Conservation (phyloP, 2,329 filamentous ascomycete species). For the Pseudogymnoascus sp. region DNA sequence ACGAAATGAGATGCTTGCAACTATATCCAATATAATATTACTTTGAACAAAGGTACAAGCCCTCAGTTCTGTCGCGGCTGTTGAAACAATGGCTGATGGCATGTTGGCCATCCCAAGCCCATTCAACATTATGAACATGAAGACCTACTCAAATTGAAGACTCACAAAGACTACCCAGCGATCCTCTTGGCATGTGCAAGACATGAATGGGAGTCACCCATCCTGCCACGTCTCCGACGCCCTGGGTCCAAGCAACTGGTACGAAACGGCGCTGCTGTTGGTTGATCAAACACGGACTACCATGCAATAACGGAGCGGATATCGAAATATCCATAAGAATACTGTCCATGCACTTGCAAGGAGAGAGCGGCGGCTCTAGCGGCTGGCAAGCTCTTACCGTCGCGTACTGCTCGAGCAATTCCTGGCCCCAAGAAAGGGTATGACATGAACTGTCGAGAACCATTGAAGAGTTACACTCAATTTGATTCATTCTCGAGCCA, state of each 20-base stretch:
- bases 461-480: neutral
- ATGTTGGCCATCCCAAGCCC: neutral
- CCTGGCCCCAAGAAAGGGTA: neutral
- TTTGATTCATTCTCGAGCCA: neutral
- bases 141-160: no score
- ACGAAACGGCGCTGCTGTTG: neutral
- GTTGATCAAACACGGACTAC: neutral
- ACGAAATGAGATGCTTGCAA: neutral
- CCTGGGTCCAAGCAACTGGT: neutral
- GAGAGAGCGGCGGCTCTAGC: neutral
- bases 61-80: neutral
- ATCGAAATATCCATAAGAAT: neutral
- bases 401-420: neutral
- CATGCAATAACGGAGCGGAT: neutral
- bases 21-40: neutral
- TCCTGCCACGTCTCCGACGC: neutral
- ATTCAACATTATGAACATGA: no score
- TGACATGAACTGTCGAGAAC: neutral
- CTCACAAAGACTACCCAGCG: no score
- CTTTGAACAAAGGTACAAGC: neutral
- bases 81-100: neutral
- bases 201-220: neutral
- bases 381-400: neutral
- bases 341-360: conserved; percentile 2
- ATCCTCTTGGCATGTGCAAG: neutral